Evolutionary conservation across 371 early-diverging fungal species (phyloP), one percentile per base, ranked within the genome.

Genomic region (Apophysomyces elegans): DNA sequence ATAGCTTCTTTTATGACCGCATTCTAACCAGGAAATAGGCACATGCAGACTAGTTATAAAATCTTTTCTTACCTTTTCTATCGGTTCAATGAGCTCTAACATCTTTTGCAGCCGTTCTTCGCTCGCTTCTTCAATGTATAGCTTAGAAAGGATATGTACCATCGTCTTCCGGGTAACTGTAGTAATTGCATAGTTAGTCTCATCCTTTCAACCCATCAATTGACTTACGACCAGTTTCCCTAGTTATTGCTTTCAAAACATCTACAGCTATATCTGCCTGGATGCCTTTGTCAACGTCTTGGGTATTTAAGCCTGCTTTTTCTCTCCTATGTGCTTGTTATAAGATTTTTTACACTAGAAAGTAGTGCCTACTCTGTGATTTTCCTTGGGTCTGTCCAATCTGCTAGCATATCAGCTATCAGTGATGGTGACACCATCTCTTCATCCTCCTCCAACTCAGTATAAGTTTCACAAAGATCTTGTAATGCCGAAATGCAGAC

Each of bases 361-460:
- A 26, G 41, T 35, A 39, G 2, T 7, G 58, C 75, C 72, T 77
- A 82, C 80, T 72, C 63, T 50, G 68, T 73, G 7, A 88, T 59
- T 64, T 83, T 81, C 58, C 79, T 74, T 12, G 84, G 81, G 62
- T 87, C 85, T 0, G 79, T 84, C 88, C 87, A 89, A 62, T 87
- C 86, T 18, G 83, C 76, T 58, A 89, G 47, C 71, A 85, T 86
- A 12, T 85, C 84, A 0, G 82, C 73, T 38, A 89, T 85, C 36
- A 81, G 85, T 3, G 71, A 37, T 18, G 89, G 89, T 36, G 74
- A 43, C 1, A 79, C 71, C 87, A 86, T 86, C 7, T 63, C 64
- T 45, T 84, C 78, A 61, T 77, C 74, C 47, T 75, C 63, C 9
- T 73, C 71, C 9, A 80, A 50, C 41, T 85, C 81, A 7, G 45